These are phyloP conservation scores for Plicaturopsis crispa DNA, from an alignment of 768 basidiomycete species.

Conservation along the genomic window DNA sequence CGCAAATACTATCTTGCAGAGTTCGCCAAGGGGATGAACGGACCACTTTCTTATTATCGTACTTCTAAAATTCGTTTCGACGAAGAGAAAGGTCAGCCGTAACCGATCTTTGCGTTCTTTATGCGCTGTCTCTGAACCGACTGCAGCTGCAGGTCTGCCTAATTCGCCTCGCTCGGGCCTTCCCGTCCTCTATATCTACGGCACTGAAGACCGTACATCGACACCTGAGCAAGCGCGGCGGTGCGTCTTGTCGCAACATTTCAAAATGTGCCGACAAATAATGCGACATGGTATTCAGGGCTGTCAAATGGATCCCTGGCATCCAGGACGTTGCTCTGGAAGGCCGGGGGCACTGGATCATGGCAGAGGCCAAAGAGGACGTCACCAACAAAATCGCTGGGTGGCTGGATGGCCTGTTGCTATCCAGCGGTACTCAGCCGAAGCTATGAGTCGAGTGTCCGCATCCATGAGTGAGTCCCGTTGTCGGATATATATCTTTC, in stretches of 20 bases:
- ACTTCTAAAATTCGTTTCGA: conserved; percentile 53
- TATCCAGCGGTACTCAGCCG: conserved; percentile 4
- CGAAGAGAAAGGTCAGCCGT: conserved; percentile 40
- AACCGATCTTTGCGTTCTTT: too few relatives aligned
- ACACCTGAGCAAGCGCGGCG: too few relatives aligned
- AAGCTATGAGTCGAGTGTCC: conserved; percentile 9
- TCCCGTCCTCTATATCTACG: conserved; percentile 56
- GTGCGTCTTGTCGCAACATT: too few relatives aligned
- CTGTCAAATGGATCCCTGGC: conserved; percentile 40
- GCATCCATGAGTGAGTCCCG: too few relatives aligned
- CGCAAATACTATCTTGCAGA: conserved; percentile 40
- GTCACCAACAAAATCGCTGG: conserved; percentile 39
- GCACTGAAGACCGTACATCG: conserved; percentile 47
- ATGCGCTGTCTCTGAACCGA: not conserved
- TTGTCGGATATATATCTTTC: too few relatives aligned
- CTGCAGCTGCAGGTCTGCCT: conserved; percentile 34
- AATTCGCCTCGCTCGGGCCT: conserved; percentile 36
- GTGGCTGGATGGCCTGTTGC: conserved; percentile 35
- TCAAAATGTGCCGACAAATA: too few relatives aligned
- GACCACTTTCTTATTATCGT: conserved; percentile 75
- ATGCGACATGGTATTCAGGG: too few relatives aligned
- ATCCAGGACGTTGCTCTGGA: conserved; percentile 47
- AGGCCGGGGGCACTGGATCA: conserved; percentile 60
- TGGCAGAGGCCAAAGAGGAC: conserved; percentile 52
- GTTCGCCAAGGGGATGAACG: conserved; percentile 47